Base-by-base conservation (phyloP, 2,329 filamentous ascomycete genomes). In the Penicillium sp. region DNA sequence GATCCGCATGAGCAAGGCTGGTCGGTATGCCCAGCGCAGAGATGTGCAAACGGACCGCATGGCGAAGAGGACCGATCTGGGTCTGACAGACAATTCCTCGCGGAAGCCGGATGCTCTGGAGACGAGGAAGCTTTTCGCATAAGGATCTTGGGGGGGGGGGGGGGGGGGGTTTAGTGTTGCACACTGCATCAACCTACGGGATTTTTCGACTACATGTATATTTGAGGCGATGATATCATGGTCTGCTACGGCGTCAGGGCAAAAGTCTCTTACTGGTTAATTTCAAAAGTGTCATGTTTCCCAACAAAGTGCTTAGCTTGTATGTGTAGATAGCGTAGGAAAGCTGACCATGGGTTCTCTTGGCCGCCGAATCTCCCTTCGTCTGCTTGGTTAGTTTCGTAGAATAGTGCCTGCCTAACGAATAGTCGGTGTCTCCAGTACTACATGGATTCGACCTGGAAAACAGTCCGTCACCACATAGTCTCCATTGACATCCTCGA, bases 61-160 rank as follows among this genome's bases (percentile, higher is more conserved):
- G 58, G 78, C 81, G 40, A 93, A 86, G 76, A 86, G 80, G 68
- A 81, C 81, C 28, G 81, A 85, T 17, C 68, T 98, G 43, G 89
- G 90, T 17, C 70, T 97, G 52, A 83, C 83, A 10, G 80, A 81
- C 20, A 57, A 60, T 28, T 75, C 77, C 44, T 77, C 76, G 68
- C 75, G 73, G 59, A 76, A 79, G 55, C 76, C 75, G 53, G 79
- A 86, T 64, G 81, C 81, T 50, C 72, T 96, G 65, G 89, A 94
- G 68, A 84, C 85, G 50, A 80, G 78, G 62, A 76, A 81, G 53
- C 69, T 94, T 41, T 94, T 94, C 72, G 52, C 51, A 45, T 64
- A 50, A 80, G 82, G n/a, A n/a, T n/a, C n/a, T n/a, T n/a, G n/a
- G n/a, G n/a, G n/a, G n/a, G n/a, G 37, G 32, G 45, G 38, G 41